Percentiles rank a stretch among this genome's conserved stretches.
Evolutionary conservation across 1,139 yeast species (phyloP).

Genomic region (Maudiozyma humilis): DNA sequence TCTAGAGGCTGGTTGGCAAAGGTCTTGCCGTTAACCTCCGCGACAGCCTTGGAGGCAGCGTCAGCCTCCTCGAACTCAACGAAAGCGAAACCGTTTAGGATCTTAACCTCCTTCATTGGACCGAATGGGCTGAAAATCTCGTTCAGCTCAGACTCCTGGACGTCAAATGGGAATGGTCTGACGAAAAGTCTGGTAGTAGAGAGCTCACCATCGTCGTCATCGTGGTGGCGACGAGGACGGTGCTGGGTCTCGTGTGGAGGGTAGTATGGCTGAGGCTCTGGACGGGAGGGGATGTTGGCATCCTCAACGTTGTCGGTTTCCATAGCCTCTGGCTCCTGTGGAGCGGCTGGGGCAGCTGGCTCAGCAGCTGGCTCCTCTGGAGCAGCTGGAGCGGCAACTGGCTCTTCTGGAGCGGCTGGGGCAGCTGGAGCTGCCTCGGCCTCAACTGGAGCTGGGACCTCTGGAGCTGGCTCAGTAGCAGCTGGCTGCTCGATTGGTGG

Average conservation of each 20-base stretch:
- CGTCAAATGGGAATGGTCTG: slow-evolving; percentile 45
- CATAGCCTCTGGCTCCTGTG: slow-evolving; percentile 10
- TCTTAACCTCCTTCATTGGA: slow-evolving; percentile 55
- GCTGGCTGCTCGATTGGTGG: slow-evolving; percentile 5
- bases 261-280: slow-evolving; percentile 19
- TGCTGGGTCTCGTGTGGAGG: slow-evolving; percentile 12
- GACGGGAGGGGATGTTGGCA: slow-evolving; percentile 8
- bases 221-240: slow-evolving; percentile 11
- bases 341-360: slow-evolving; percentile 5
- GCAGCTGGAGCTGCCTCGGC: slow-evolving; percentile 3
- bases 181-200: slow-evolving; percentile 46
- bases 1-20: slow-evolving; percentile 58
- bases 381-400: slow-evolving; percentile 6
- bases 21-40: slow-evolving; percentile 48
- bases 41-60: slow-evolving; percentile 58
- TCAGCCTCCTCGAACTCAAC: slow-evolving; percentile 62
- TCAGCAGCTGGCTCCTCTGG: slow-evolving; percentile 6
- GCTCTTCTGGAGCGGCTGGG: slow-evolving; percentile 9
- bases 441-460: too few relatives aligned
- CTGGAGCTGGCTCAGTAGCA: not conserved
- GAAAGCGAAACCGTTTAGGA: slow-evolving; percentile 71
- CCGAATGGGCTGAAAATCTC: slow-evolving; percentile 61
- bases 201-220: slow-evolving; percentile 31
- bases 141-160: slow-evolving; percentile 49
- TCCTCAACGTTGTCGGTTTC: slow-evolving; percentile 13